phyloP scores from a whole-genome alignment of 768 basidiomycete species.

The Macrolepiota fuliginosa region DNA sequence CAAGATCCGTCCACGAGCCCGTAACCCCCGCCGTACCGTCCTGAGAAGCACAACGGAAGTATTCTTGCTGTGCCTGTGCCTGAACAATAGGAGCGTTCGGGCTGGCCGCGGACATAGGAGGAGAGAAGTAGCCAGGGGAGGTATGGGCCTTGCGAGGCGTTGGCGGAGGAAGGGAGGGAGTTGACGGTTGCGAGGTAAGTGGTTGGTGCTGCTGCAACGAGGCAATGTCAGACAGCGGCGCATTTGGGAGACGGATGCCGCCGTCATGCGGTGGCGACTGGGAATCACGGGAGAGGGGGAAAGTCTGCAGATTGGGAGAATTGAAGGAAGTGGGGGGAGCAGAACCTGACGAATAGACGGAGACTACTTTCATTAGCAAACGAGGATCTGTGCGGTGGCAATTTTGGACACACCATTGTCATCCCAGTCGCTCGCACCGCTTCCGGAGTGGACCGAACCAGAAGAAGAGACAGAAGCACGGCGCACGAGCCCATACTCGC shows the following conservation, averaged over 20 bases:
- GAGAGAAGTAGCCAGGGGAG: conserved; percentile 23
- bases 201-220: conserved; percentile 29
- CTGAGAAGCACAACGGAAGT: conserved; percentile 16
- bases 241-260: conserved; percentile 72
- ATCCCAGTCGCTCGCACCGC: conserved; percentile 77
- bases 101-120: conserved; percentile 15
- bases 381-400: conserved; percentile 15
- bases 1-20: conserved; percentile 10
- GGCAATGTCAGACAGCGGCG: conserved; percentile 69
- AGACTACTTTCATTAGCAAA: conserved; percentile 32
- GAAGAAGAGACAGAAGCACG: conserved; percentile 65
- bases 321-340: conserved; percentile 64
- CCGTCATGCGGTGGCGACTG: conserved; percentile 42
- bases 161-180: conserved; percentile 17
- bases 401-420: conserved; percentile 57
- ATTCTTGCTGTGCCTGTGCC: conserved; percentile 17
- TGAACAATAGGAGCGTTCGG: conserved; percentile 3
- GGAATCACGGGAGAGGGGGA: conserved; percentile 54
- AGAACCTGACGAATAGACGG: conserved; percentile 57
- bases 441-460: conserved; percentile 52
- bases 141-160: conserved; percentile 24
- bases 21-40: conserved; percentile 9
- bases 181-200: conserved; percentile 17
- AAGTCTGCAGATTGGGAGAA: conserved; percentile 59
- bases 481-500: conserved; percentile 48